phyloP scores from a whole-genome alignment of 1,284 basidiomycete species.

The Naganishia sp. region DNA sequence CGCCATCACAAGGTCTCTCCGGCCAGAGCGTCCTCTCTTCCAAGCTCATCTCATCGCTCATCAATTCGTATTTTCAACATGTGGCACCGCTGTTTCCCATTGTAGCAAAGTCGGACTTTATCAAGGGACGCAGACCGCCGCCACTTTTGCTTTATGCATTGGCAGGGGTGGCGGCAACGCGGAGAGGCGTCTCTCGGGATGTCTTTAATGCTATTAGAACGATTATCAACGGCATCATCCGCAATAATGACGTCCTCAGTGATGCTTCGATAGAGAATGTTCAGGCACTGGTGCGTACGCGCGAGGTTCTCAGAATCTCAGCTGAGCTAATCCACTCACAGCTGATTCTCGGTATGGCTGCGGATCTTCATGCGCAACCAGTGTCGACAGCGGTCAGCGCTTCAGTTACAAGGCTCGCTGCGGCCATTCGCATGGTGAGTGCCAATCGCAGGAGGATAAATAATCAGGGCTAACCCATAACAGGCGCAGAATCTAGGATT shows the following conservation, averaged over 20 bases:
- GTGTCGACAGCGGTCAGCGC: conserved; percentile 51
- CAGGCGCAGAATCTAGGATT: conserved; percentile 84
- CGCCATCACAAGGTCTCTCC: conserved; percentile 30
- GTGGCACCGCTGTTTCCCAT: conserved; percentile 83
- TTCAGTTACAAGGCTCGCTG: conserved; percentile 45
- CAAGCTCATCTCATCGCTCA: conserved; percentile 75
- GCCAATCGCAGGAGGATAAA: conserved; percentile 54
- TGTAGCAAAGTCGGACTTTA: conserved; percentile 81
- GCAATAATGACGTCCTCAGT: conserved; percentile 84
- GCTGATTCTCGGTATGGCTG: conserved; percentile 37
- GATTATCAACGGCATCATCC: conserved; percentile 80
- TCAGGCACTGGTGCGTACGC: conserved; percentile 71
- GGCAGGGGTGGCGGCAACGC: conserved; percentile 83
- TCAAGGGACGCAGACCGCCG: conserved; percentile 58
- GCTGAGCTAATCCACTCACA: not conserved
- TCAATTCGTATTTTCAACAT: conserved; percentile 88
- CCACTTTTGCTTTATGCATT: conserved; percentile 80
- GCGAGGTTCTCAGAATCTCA: no score
- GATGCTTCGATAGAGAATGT: conserved; percentile 84
- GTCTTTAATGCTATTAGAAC: conserved; percentile 81
- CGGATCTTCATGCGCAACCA: conserved; percentile 53
- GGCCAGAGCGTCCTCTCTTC: conserved; percentile 55
- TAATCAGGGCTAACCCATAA: conserved; percentile 52
- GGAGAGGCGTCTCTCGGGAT: conserved; percentile 76
- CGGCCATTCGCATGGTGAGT: conserved; percentile 71